Evolutionary conservation across 2,329 filamentous ascomycete species (phyloP).

Genomic region (Stemphylium beticola): DNA sequence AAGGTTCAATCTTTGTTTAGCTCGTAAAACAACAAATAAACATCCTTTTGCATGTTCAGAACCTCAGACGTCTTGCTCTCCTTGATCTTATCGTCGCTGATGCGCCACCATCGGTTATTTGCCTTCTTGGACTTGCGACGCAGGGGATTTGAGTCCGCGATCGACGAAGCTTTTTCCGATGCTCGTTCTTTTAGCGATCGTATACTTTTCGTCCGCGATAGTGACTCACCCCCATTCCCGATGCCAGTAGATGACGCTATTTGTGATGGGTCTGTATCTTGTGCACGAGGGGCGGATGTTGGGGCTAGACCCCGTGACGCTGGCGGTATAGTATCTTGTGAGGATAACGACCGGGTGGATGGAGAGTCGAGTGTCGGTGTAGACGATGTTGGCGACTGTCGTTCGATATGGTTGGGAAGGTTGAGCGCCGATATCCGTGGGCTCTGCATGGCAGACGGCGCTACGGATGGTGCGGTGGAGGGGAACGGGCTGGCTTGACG

Average conservation of each 20-base stretch:
- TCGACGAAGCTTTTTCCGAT: constrained; percentile 40
- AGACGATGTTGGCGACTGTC: constrained; percentile 33
- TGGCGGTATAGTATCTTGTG: constrained; percentile 37
- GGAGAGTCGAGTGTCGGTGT: constrained; percentile 37
- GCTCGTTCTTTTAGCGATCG: constrained; percentile 44
- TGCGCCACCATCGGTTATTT: constrained; percentile 91
- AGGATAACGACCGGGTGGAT: constrained; percentile 43
- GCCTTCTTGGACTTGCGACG: constrained; percentile 64
- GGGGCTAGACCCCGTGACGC: constrained; percentile 33
- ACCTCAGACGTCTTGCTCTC: constrained; percentile 93
- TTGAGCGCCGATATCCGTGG: constrained; percentile 51
- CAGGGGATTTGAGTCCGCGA: constrained; percentile 53
- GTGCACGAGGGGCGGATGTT: constrained; percentile 39
- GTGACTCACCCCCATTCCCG: constrained; percentile 20
- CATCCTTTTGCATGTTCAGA: constrained; percentile 90
- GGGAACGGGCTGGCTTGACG: constrained; percentile 58
- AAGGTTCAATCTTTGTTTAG: constrained; percentile 59
- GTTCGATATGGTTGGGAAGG: constrained; percentile 32
- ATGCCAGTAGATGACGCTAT: constrained; percentile 19
- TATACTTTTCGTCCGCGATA: constrained; percentile 35
- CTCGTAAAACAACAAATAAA: constrained; percentile 97
- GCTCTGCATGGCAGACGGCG: constrained; percentile 54
- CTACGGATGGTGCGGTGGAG: constrained; percentile 49
- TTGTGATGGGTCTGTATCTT: constrained; percentile 32
- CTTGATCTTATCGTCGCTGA: constrained; percentile 95